Evolutionary conservation across 2,329 filamentous ascomycete genomes (phyloP).

Genomic region (Clonostachys chloroleuca): DNA sequence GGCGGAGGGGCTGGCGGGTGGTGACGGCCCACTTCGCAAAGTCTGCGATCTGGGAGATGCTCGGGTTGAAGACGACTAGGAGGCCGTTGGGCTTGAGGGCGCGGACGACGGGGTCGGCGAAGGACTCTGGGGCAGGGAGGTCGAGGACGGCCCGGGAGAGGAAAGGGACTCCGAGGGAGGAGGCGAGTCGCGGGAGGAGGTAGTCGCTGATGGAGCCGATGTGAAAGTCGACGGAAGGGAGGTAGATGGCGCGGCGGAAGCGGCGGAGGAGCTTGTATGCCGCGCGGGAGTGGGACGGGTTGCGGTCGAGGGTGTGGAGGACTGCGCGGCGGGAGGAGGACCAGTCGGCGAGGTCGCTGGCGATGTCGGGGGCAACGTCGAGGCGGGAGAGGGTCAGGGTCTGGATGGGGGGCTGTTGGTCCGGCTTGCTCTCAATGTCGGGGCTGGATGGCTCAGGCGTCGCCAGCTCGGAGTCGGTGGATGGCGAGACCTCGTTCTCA

Average conservation of each 20-base stretch:
- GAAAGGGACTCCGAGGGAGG: conserved; percentile 48
- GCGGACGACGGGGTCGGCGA: conserved; percentile 38
- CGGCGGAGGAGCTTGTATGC: conserved; percentile 61
- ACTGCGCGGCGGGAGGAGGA: conserved; percentile 56
- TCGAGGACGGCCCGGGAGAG: conserved; percentile 71
- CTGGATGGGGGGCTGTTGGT: background rate
- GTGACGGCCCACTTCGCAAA: conserved; percentile 37
- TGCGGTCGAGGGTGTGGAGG: conserved; percentile 71
- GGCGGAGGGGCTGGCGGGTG: conserved; percentile 44
- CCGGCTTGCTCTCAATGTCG: background rate
- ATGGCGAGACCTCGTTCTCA: too few species aligned
- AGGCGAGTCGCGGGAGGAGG: conserved; percentile 45
- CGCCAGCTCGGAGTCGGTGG: too few species aligned
- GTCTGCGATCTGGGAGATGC: conserved; percentile 71
- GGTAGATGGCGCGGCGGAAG: conserved; percentile 68
- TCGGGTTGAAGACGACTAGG: conserved; percentile 70
- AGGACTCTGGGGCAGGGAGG: conserved; percentile 57
- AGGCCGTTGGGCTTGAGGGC: conserved; percentile 60
- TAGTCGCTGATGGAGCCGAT: conserved; percentile 61
- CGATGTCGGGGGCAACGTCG: conserved; percentile 15
- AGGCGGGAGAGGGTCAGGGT: conserved; percentile 8
- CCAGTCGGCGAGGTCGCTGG: conserved; percentile 19
- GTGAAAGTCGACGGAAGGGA: conserved; percentile 69
- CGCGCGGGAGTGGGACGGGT: conserved; percentile 54
- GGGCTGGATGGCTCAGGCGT: background rate